Base-by-base conservation (phyloP, 257 asterid species). In the Solanum dulcamara region DNA sequence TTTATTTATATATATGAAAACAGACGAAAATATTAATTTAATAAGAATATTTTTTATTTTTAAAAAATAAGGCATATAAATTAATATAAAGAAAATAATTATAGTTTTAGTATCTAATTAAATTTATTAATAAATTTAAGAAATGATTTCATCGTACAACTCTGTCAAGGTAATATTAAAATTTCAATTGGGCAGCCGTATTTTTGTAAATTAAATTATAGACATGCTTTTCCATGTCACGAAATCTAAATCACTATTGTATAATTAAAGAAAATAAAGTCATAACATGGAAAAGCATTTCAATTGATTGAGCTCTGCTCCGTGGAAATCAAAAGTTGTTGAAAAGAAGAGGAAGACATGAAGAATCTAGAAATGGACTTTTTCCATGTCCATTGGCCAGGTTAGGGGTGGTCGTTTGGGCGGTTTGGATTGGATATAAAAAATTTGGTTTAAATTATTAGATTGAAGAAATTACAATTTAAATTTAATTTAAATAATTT, bases 311-410 rank as follows among this genome's bases (percentile, higher is more conserved):
- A 77, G 57, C 35, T 40, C 14, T 30, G 44, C 28, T 33, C 46
- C 0, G 4, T 77, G 62, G 26, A 68, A 68, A 68, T 33, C 13
- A 24, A 74, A 37, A 37, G 80, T 81, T 79, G 80, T 81, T 79
- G 70, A 81, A 89, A 86, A 68, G 81, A 48, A 85, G 87, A 87
- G 88, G 81, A 64, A 87, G 87, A 86, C 90, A 86, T 72, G 87
- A 64, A 81, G 94, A 93, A 93, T 91, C 92, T 91, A 85, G 53
- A 88, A 86, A 81, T 62, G 51, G 51, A 38, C 81, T 85, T 89
- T 89, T 53, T 46, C 75, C n/a, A 24, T 81, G 86, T 79, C 86
- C 85, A 67, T 81, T 13, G 24, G 85, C 59, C 67, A 68, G 53
- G 1, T 53, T 7, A 53, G 26, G 60, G 42, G 42, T 7, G 42